Evolutionary conservation across 371 early-diverging fungal genomes (phyloP), one percentile per base, ranked within the genome.

Genomic region (Choanephora cucurbitarum): DNA sequence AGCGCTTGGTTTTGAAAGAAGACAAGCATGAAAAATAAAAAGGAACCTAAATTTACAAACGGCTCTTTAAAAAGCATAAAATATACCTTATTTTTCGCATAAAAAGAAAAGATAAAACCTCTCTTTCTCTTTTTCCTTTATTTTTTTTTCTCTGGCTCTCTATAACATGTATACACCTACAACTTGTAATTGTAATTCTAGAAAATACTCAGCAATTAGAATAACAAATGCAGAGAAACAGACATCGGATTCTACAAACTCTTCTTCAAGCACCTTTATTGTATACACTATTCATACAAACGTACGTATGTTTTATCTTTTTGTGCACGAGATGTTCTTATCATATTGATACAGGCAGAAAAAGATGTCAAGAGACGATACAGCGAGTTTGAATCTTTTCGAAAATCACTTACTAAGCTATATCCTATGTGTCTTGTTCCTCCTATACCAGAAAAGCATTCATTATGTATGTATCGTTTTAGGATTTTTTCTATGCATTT

Each of bases 391-490:
- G 48, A 47, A 17, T 32, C 31, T 14, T 28, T 8, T 47, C 33
- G 19, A n/a, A 42, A 42, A 42, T 42, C 42, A 17, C 42, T 98
- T 49, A 70, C 78, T 28, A 72, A 81, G 39, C 79, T 91, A 42
- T 89, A 96, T 66, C 96, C 96, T 15, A 85, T 87, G 2, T 60
- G 87, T 9, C 80, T 94, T 28, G 85, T 97, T 17, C 96, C 98
- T 17, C 96, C 96, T 39, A 95, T 98, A 61, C 98, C 98, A 10
- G 95, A 92, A 55, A 96, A 97, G 74, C 96, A 96, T 72, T 81
- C 91, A 24, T 66, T 97, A 23, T 73, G 87, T 82, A 81, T 77
- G n/a, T n/a, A n/a, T n/a, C n/a, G n/a, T n/a, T n/a, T n/a, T n/a
- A n/a, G 67, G 10, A 28, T 67, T 55, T 54, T 44, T 17, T 33